Conservation (phyloP, 2,329 filamentous ascomycete species). For the Penicillium sp. region DNA sequence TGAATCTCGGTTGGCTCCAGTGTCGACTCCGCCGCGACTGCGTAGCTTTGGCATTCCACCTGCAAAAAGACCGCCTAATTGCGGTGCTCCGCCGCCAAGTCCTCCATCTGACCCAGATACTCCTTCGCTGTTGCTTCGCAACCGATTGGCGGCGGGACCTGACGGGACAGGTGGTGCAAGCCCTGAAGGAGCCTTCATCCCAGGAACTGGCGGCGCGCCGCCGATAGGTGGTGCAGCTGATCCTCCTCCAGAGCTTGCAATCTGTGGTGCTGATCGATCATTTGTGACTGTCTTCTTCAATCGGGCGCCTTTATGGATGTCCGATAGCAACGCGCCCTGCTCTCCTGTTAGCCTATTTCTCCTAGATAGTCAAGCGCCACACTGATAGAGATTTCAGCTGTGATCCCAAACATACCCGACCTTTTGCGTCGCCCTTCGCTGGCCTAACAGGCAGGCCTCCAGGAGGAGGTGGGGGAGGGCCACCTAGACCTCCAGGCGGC, state of each 20-base stretch:
- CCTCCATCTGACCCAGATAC: slow-evolving; percentile 52
- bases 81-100: slow-evolving; percentile 63
- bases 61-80: slow-evolving; percentile 85
- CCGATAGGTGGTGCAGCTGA: slow-evolving; percentile 68
- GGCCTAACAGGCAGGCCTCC: slow-evolving; percentile 62
- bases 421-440: slow-evolving; percentile 60
- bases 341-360: slow-evolving; percentile 7
- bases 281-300: slow-evolving; percentile 90
- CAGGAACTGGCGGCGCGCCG: slow-evolving; percentile 82
- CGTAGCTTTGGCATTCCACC: slow-evolving; percentile 95
- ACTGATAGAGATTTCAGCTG: neutral
- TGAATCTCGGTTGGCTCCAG: slow-evolving; percentile 72
- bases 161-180: slow-evolving; percentile 58
- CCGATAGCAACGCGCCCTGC: slow-evolving; percentile 83
- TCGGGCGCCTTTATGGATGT: slow-evolving; percentile 80
- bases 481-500: slow-evolving; percentile 62
- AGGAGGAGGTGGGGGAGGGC: slow-evolving; percentile 66
- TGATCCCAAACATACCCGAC: slow-evolving; percentile 62
- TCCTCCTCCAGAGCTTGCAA: slow-evolving; percentile 63
- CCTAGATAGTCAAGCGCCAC: neutral
- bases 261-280: slow-evolving; percentile 81
- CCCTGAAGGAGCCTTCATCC: slow-evolving; percentile 37
- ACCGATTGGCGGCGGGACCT: slow-evolving; percentile 60
- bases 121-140: slow-evolving; percentile 81
- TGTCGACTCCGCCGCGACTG: slow-evolving; percentile 83